Evolutionary conservation across 352 stramenopile species (phyloP), one percentile per base, ranked within the genome.

Genomic region (Globisporangium apiculatum): DNA sequence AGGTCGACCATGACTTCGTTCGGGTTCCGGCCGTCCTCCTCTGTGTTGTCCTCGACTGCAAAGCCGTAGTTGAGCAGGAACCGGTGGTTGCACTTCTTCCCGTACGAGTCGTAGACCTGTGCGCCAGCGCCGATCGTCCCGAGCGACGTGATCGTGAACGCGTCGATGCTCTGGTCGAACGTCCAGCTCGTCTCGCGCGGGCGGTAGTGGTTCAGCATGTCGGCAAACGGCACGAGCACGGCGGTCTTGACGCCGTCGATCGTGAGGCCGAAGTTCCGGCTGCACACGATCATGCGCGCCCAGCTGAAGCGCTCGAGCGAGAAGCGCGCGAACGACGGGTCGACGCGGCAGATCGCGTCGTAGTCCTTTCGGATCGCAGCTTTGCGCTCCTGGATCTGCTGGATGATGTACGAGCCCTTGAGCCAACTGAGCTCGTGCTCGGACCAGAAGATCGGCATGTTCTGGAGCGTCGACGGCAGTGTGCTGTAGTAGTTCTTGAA

Each of bases 31-130:
- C 96, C 96, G 72, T 99, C 97, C 47, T 97, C 78, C 73, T 99
- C 97, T 24, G 89, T 94, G 72, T 99, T 99, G 69, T 98, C 87
- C 72, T 99, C 96, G 5, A 99, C 96, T 12, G 97, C 94, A 73
- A 99, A 99, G 47, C 97, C 97, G 71, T 99, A 99, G 78, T 99
- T 99, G 48, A 99, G 81, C 43, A 99, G 77, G 72, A 99, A 99
- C 8, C 86, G 87, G 74, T 99, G 97, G 80, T 99, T 99, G 79
- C 97, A 99, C 75, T 99, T 99, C 77, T 99, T 98, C 35, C 97
- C 97, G 72, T 99, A 99, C 51, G 86, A 98, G 73, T 99, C 97
- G 71, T 99, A 99, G 7, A 99, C 96, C 71, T 99, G 96, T 36
- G 87, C 76, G 10, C 89, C 86, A 0, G 71, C 61, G 40, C 72